These are phyloP conservation scores for Mucor irregularis DNA, from an alignment of 371 early-diverging fungal genomes.

Conservation along the genomic window DNA sequence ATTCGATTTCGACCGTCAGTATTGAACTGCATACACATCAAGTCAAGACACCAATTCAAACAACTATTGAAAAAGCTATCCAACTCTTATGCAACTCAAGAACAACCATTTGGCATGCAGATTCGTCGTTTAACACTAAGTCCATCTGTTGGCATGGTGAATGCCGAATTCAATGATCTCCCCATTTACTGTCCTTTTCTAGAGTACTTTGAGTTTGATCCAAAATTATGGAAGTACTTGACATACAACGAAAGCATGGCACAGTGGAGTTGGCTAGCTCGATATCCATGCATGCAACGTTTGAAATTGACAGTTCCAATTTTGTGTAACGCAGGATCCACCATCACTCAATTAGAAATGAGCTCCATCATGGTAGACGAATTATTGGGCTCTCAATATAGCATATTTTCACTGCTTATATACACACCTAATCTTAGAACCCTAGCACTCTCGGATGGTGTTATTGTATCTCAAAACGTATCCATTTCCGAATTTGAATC, in stretches of 20 bases:
- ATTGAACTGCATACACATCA: slow-evolving; percentile 1
- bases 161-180: slow-evolving; percentile 7
- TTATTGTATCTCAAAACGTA: neutral
- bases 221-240: slow-evolving; percentile 10
- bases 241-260: neutral
- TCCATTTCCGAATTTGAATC: slow-evolving; percentile 14
- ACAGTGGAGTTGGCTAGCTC: neutral
- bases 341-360: slow-evolving; percentile 1
- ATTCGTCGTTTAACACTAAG: neutral
- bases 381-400: neutral
- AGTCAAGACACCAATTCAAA: slow-evolving; percentile 2
- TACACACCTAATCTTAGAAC: slow-evolving; percentile 7
- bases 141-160: slow-evolving; percentile 5
- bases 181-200: slow-evolving; percentile 11
- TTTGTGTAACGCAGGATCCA: neutral
- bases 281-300: slow-evolving; percentile 9
- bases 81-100: neutral
- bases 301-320: slow-evolving; percentile 12
- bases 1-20: slow-evolving; percentile 5
- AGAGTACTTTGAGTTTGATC: slow-evolving; percentile 10
- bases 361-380: slow-evolving; percentile 2
- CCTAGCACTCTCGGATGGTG: neutral
- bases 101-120: slow-evolving; percentile 2
- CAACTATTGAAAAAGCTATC: slow-evolving; percentile 1
- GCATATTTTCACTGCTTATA: slow-evolving; percentile 1